Percentiles rank a stretch among this genome's conserved stretches.
phyloP scores from a whole-genome alignment of 768 basidiomycete species.

The Phaffia australis region DNA sequence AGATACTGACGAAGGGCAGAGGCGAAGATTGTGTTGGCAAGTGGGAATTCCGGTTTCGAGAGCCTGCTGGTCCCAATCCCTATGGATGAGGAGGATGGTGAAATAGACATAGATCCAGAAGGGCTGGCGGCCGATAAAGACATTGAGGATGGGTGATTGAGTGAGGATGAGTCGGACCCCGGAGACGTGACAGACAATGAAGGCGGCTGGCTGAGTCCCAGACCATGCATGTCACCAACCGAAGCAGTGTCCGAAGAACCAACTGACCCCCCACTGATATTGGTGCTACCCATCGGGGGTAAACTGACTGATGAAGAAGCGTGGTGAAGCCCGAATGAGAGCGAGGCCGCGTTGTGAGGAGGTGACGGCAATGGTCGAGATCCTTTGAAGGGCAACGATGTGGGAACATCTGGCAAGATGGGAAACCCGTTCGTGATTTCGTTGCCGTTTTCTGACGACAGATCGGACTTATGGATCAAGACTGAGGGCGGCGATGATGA shows the following conservation, averaged over 20 bases:
- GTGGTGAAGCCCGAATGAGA: too few species aligned
- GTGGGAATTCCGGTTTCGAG: slow-evolving; percentile 43
- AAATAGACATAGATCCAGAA: not conserved
- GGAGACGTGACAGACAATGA: slow-evolving; percentile 1
- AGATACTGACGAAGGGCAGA: slow-evolving; percentile 53
- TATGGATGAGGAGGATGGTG: not conserved
- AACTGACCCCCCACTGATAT: too few species aligned
- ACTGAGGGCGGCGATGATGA: not conserved
- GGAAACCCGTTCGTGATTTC: too few species aligned
- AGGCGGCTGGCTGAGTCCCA: not conserved
- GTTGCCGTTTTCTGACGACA: too few species aligned
- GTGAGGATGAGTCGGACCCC: slow-evolving; percentile 3
- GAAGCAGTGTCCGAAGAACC: too few species aligned
- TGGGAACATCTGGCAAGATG: too few species aligned
- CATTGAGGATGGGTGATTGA: not conserved
- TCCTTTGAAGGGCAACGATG: too few species aligned
- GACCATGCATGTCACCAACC: not conserved
- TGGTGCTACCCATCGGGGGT: too few species aligned
- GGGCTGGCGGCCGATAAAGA: not conserved
- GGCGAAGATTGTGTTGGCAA: slow-evolving; percentile 52
- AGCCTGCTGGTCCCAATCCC: not conserved
- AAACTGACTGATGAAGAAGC: too few species aligned
- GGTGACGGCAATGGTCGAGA: too few species aligned
- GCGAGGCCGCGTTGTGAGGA: too few species aligned
- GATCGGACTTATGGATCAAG: not conserved